Base-by-base conservation (phyloP, 2,329 filamentous ascomycete species). In the Grosmannia penicillata region DNA sequence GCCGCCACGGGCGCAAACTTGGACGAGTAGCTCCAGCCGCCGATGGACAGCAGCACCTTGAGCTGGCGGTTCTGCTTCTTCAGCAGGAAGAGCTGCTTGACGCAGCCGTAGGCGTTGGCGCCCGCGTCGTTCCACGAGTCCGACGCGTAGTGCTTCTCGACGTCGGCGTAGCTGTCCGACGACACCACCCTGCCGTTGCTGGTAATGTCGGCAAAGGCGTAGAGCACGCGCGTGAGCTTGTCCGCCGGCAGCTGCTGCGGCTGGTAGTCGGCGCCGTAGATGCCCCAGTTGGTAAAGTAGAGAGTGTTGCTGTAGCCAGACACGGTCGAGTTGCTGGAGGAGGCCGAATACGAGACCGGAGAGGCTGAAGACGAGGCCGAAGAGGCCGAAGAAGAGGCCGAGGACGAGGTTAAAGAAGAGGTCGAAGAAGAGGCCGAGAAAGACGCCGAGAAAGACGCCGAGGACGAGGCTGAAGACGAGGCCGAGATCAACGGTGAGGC, bases 1-100 rank as follows among this genome's bases (percentile, higher is more conserved):
- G 80, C 80, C 1, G 80, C 79, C 0, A 85, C 81, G 22, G 60
- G 62, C n/a, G 72, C 69, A 58, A 95, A 93, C 60, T 93, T 91
- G 56, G 72, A 64, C 45, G 79, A 83, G 57, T 93, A 94, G 0
- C 86, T 93, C 86, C 86, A 95, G 37, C 89, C 89, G 44, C 87
- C 87, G 44, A 95, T 83, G 38, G 80, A 86, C 6, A 95, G 70
- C 11, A 95, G 68, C 4, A 91, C 65, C 57, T 94, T 94, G 44
- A 95, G 66, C 48, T 87, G 78, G 34, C 85, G 78, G 57, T 94
- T 82, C 44, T 70, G 66, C 46, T 75, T 73, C 64, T 95, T 95
- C 33, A 87, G 70, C 1, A 94, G 65, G 55, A 82, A 84, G 26
- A 94, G 71, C 60, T 94, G 85, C 63, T 94, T 94, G 46, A 91